Base-by-base conservation (phyloP, 2,329 filamentous ascomycete genomes). In the Diaporthe citrichinensis region DNA sequence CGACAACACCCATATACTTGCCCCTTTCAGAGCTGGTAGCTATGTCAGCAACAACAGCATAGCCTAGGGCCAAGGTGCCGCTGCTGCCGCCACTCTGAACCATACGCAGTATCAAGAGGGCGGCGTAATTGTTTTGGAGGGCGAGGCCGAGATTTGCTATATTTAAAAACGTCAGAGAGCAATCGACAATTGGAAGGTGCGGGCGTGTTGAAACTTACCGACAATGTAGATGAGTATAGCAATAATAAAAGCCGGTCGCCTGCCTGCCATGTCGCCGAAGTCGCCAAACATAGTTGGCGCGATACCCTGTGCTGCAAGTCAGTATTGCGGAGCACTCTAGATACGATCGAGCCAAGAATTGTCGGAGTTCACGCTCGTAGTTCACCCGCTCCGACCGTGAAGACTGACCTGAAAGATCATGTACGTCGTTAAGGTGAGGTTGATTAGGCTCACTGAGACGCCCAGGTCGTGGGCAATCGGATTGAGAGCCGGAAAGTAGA, bases 1-100 rank as follows among this genome's bases (percentile, higher is more conserved):
- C 89, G n/a, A 92, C 90, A 76, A 92, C 89, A 69, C 91, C 93
- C 85, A 96, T 92, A 80, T 94, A 96, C 74, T 88, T 90, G 3
- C 94, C 94, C 78, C 94, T 87, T 81, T 96, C 93, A 0, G 90
- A 88, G 61, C 89, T 91, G 0, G 92, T 91, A 0, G 92, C 88
- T 7, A 95, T 88, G 79, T 97, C 94, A 0, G 93, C 92, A 20
- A 96, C 90, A 2, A 95, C 91, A 2, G 92, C 94, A 76, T 90
- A 93, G 0, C 90, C 91, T 1, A 97, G 86, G 0, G 94, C 92
- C n/a, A 95, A 86, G 0, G 93, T 93, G 0, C 92, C 92, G 78
- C 91, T 92, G 80, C 90, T 93, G 0, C 93, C 92, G 0, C 87
- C 86, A 44, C 90, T 91, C 79, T 94, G 92, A 4, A 93, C 75